A percentile compares a stretch with the other conserved stretches of the same genome.
Conservation (phyloP, 495 filamentous ascomycete species). For the Pseudevernia furfuracea region DNA sequence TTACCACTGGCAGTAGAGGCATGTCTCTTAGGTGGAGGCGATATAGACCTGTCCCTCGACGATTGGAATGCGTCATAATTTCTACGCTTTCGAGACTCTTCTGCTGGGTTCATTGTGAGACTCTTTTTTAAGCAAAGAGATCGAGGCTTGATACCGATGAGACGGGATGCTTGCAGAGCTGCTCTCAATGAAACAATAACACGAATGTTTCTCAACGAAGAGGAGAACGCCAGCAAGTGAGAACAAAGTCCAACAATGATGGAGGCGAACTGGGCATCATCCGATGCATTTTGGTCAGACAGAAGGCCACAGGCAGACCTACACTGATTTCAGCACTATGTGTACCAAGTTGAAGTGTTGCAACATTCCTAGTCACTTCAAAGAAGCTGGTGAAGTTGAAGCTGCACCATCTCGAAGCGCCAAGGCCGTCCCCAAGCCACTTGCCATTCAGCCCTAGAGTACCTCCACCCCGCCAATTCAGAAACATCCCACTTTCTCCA, state of each 20-base stretch:
- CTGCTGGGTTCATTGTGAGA: constrained; percentile 5
- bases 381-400: neutral
- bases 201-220: neutral
- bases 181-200: neutral
- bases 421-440: too few relatives aligned
- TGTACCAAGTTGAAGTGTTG: too few relatives aligned
- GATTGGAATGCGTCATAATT: neutral
- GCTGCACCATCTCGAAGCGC: too few relatives aligned
- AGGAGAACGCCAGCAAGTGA: neutral
- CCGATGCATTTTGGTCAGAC: neutral
- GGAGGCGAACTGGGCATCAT: neutral
- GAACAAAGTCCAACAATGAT: neutral
- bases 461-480: neutral
- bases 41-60: constrained; percentile 9
- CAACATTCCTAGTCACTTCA: neutral
- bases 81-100: constrained; percentile 6
- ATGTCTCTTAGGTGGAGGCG: constrained; percentile 14
- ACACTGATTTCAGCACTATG: too few relatives aligned
- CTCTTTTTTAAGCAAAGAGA: neutral
- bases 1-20: neutral
- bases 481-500: neutral
- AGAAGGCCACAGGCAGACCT: neutral
- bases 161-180: neutral
- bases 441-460: neutral
- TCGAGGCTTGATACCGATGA: neutral